Base-by-base conservation (phyloP, 148 eudicot species). In the Bassia scoparia region DNA sequence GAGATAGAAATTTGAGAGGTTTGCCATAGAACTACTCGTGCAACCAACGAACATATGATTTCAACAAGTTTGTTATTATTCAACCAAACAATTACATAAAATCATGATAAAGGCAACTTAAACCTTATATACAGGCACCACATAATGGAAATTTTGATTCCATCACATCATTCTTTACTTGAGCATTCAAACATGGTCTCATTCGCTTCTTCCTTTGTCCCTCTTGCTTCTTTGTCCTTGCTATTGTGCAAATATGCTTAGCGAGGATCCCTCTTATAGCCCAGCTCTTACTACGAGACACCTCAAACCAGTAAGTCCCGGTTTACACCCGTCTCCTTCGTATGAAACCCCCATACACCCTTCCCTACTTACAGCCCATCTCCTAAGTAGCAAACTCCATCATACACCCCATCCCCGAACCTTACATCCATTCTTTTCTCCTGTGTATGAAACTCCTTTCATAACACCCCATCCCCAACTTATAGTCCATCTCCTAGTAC, bases 131-230 rank as follows among this genome's bases (percentile, higher is more conserved):
- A 71, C 59, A 33, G 74, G 1, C 10, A 0, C 24, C 66, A 7
- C 14, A 38, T 56, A 35, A 46, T 26, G 3, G n/a, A n/a, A 16
- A 50, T 67, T 26, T 11, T 43, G 21, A 5, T 13, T 23, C 1
- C 34, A 26, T 17, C 24, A 21, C 37, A 7, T 15, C 0, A n/a
- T 5, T 10, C 27, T 23, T 34, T 7, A 3, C 38, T 41, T 71
- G 23, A 38, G 66, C 38, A 29, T 16, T 50, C 62, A 67, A 74
- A 52, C 27, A 74, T 74, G 77, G 4, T 66, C 71, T 41, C 71
- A 17, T 20, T 21, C 54, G 31, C 71, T 24, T 74, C 43, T 21
- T 43, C 14, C 71, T 27, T 18, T 67, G 29, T 41, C 71, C 20
- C 20, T 71, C 67, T 68, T 67, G 65, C 71, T 74, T 46, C 26